phyloP scores from a whole-genome alignment of 306 rosid species.

The Sophora flavescens region DNA sequence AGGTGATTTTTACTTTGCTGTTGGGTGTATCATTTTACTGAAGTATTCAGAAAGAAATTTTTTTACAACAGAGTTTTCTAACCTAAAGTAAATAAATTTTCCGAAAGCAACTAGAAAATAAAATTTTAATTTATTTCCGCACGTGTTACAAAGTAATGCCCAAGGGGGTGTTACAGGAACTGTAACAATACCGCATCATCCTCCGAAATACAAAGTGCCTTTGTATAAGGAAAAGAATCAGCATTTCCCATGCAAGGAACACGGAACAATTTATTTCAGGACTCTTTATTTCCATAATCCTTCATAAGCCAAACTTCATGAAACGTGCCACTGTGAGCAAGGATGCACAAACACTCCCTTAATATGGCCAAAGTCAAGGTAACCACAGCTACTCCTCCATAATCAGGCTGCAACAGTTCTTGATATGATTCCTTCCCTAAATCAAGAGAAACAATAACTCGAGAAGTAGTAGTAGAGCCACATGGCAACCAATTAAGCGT shows the following conservation, averaged over 20 bases:
- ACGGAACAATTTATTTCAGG: slow-evolving; percentile 47
- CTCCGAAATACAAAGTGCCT: slow-evolving; percentile 31
- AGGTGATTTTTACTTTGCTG: too few relatives aligned
- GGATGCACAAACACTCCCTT: not conserved
- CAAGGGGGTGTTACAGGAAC: too few relatives aligned
- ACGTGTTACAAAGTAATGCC: too few relatives aligned
- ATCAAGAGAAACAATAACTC: slow-evolving; percentile 48
- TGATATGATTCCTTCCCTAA: slow-evolving; percentile 47
- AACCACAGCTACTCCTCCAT: too few relatives aligned
- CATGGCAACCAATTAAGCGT: slow-evolving; percentile 45
- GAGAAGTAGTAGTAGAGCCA: not conserved
- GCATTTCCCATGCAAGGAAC: not conserved
- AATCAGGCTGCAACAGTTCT: slow-evolving; percentile 15
- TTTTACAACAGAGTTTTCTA: too few relatives aligned
- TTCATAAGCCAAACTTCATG: slow-evolving; percentile 50
- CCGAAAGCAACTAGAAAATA: too few relatives aligned
- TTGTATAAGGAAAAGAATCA: not conserved
- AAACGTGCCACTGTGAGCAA: not conserved
- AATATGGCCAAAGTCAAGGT: too few relatives aligned
- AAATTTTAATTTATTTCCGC: too few relatives aligned
- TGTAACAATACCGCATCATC: slow-evolving; percentile 42
- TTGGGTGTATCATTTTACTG: too few relatives aligned
- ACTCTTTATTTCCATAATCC: slow-evolving; percentile 49
- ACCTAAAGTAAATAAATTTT: too few relatives aligned
- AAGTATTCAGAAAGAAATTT: too few relatives aligned